Percentiles rank a stretch among this genome's conserved stretches.
phyloP scores from a whole-genome alignment of 2,329 filamentous ascomycete genomes.

The Aspergillus luchuensis region DNA sequence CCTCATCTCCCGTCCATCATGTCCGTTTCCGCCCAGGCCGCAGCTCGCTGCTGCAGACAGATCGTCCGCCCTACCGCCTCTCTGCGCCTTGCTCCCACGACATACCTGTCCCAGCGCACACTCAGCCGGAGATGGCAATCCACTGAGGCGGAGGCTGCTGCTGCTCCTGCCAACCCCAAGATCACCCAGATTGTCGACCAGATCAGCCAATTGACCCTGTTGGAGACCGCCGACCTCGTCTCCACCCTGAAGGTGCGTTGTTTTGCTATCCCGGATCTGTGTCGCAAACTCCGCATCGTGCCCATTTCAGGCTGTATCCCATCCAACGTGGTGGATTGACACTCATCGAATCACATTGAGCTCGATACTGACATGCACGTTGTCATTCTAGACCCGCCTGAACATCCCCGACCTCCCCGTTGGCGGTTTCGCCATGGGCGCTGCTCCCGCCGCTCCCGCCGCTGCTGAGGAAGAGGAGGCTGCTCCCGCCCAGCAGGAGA shows the following conservation, averaged over 20 bases:
- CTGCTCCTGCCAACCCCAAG: slow-evolving; percentile 75
- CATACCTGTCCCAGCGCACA: slow-evolving; percentile 43
- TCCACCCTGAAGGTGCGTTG: slow-evolving; percentile 82
- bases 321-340: neutral
- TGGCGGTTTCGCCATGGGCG: slow-evolving; percentile 79
- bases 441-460: slow-evolving; percentile 62
- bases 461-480: slow-evolving; percentile 77
- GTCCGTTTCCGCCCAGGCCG: slow-evolving; percentile 44
- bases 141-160: slow-evolving; percentile 64
- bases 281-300: slow-evolving; percentile 4
- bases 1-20: slow-evolving; percentile 30
- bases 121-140: slow-evolving; percentile 80
- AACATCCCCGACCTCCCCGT: slow-evolving; percentile 98
- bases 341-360: neutral
- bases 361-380: slow-evolving; percentile 1
- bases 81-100: slow-evolving; percentile 43
- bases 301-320: neutral
- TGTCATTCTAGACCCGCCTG: slow-evolving; percentile 69
- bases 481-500: slow-evolving; percentile 82
- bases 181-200: slow-evolving; percentile 94
- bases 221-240: slow-evolving; percentile 97
- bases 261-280: neutral
- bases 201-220: slow-evolving; percentile 94
- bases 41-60: slow-evolving; percentile 48
- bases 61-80: slow-evolving; percentile 44